Conservation (phyloP, 1,139 yeast genomes). For the Scheffersomyces segobiensis region DNA sequence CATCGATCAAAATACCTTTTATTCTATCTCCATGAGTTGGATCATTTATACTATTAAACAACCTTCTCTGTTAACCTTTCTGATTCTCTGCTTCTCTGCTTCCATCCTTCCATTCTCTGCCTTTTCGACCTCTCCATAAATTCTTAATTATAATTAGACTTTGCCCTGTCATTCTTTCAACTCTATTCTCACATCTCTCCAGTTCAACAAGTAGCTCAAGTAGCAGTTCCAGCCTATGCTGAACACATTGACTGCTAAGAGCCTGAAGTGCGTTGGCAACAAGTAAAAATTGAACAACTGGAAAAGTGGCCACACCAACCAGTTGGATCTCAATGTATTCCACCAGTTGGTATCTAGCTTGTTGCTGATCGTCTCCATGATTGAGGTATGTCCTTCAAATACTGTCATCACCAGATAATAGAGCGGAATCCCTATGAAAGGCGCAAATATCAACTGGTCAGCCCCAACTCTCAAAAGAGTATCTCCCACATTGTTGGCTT, state of each 20-base stretch:
- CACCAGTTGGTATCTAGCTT: constrained; percentile 55
- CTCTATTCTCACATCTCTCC: constrained; percentile 1
- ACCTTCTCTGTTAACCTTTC: no score
- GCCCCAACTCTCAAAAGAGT: constrained; percentile 54
- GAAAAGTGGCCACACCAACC: constrained; percentile 87
- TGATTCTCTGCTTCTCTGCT: background rate
- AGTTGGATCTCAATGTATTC: constrained; percentile 65
- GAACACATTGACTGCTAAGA: constrained; percentile 67
- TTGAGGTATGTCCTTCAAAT: constrained; percentile 45
- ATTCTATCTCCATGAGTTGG: no score
- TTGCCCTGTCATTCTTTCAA: background rate
- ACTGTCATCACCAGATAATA: constrained; percentile 69
- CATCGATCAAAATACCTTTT: no score
- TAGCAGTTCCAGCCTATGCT: constrained; percentile 87
- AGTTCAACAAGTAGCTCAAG: constrained; percentile 45
- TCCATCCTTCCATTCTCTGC: background rate
- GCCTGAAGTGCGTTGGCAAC: constrained; percentile 68
- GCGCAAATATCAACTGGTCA: constrained; percentile 81
- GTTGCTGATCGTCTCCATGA: constrained; percentile 27
- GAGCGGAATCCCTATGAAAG: constrained; percentile 63
- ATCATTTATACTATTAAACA: no score
- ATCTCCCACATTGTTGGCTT: constrained; percentile 11
- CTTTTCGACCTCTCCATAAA: background rate
- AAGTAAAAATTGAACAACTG: constrained; percentile 71
- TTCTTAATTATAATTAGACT: background rate